Percentiles rank a stretch among this genome's conserved stretches.
Conservation (phyloP, 208 protist genomes). For the Kentomonas sorsogonicus region DNA sequence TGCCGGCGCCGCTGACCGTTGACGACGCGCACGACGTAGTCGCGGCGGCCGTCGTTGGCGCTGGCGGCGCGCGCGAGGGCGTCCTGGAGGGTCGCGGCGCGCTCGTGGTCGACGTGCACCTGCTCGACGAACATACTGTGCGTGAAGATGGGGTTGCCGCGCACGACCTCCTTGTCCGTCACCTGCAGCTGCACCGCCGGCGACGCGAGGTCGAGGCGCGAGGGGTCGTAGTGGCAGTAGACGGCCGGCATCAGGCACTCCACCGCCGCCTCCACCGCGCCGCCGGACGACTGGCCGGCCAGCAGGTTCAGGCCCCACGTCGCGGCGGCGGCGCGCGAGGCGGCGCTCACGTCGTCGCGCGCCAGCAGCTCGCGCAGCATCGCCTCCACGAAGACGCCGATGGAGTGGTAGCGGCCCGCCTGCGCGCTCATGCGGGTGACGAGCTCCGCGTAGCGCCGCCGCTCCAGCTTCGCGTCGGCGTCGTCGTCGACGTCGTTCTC, state of each 20-base stretch:
- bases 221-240: conserved; percentile 63
- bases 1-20: conserved; percentile 10
- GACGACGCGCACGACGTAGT: conserved; percentile 34
- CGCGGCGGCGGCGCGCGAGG: conserved; percentile 42
- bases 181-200: conserved; percentile 55
- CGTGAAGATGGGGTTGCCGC: conserved; percentile 76
- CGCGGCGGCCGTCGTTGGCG: conserved; percentile 39
- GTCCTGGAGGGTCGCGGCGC: conserved; percentile 23
- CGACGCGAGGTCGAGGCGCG: conserved; percentile 26
- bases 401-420: conserved; percentile 49
- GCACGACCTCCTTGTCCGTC: conserved; percentile 29
- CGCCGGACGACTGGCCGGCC: conserved; percentile 17
- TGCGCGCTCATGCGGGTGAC: conserved; percentile 38
- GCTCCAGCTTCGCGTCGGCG: conserved; percentile 42
- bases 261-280: conserved; percentile 31
- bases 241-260: conserved; percentile 59
- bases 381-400: conserved; percentile 71
- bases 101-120: conserved; percentile 28
- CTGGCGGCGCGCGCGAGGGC: conserved; percentile 29
- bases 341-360: conserved; percentile 19
- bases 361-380: conserved; percentile 59
- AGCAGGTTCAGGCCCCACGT: conserved; percentile 76
- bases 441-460: conserved; percentile 70
- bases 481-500: conserved; percentile 28
- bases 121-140: conserved; percentile 80